These are phyloP conservation scores for Cyberlindnera americana DNA, from an alignment of 805 yeast genomes.

Conservation along the genomic window DNA sequence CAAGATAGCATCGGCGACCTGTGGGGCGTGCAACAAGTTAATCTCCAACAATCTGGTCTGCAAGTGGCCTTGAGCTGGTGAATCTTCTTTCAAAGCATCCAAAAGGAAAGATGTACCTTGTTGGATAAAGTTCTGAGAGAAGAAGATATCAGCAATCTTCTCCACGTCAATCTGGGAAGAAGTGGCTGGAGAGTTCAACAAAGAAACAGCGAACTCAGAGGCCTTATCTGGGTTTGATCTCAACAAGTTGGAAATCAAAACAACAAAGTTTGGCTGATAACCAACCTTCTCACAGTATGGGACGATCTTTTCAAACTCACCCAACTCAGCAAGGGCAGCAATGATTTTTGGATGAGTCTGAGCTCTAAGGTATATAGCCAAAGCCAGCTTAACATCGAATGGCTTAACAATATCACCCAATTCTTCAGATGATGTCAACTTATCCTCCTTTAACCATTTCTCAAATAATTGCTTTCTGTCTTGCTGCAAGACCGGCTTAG, in stretches of 20 bases:
- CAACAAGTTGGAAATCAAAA: conserved; percentile 83
- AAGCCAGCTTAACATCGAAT: conserved; percentile 77
- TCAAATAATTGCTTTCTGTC: conserved; percentile 91
- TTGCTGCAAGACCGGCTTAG: conserved; percentile 92
- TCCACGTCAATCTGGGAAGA: conserved; percentile 69
- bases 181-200: conserved; percentile 61
- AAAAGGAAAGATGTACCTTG: conserved; percentile 97
- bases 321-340: conserved; percentile 87
- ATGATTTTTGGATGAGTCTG: conserved; percentile 85
- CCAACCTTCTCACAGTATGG: conserved; percentile 90
- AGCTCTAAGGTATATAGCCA: conserved; percentile 86
- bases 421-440: conserved; percentile 92
- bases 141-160: conserved; percentile 86
- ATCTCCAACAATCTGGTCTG: conserved; percentile 94
- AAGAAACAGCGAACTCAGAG: conserved; percentile 90
- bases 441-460: conserved; percentile 95
- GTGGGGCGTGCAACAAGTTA: conserved; percentile 94
- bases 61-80: conserved; percentile 91
- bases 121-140: conserved; percentile 90
- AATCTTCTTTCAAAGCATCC: conserved; percentile 91
- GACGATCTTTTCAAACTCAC: conserved; percentile 92
- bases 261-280: conserved; percentile 86
- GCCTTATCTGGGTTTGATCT: conserved; percentile 97
- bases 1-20: conserved; percentile 97
- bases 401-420: conserved; percentile 95